Evolutionary conservation across 2,329 filamentous ascomycete genomes (phyloP).

Genomic region (Pseudogymnoascus verrucosus): DNA sequence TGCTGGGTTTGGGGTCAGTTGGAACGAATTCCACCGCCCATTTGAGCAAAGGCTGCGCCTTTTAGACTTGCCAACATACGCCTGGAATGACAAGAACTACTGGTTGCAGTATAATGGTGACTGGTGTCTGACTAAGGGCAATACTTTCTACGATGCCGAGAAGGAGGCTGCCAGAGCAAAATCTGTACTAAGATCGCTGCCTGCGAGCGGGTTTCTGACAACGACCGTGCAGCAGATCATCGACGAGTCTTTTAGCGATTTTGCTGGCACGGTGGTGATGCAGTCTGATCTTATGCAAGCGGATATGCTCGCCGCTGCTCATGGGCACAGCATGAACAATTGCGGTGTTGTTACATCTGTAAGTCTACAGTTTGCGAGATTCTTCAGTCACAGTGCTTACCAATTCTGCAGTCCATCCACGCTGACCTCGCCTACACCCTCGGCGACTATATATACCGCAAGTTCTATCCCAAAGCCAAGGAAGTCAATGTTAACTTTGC

Average conservation of each 20-base stretch:
- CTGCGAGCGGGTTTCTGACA: slow-evolving; percentile 19
- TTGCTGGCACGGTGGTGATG: slow-evolving; percentile 41
- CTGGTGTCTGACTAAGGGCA: slow-evolving; percentile 54
- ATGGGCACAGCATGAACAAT: slow-evolving; percentile 49
- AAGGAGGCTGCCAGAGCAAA: slow-evolving; percentile 30
- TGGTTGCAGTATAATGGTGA: slow-evolving; percentile 41
- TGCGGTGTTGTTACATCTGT: slow-evolving; percentile 37
- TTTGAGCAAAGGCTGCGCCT: slow-evolving; percentile 47
- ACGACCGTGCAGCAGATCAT: slow-evolving; percentile 47
- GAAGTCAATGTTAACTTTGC: slow-evolving; percentile 29
- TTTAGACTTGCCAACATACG: slow-evolving; percentile 50
- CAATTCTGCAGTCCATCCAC: slow-evolving; percentile 44
- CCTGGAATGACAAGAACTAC: slow-evolving; percentile 55
- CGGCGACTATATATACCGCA: slow-evolving; percentile 44
- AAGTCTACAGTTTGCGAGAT: slow-evolving; percentile 20
- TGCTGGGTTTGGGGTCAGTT: slow-evolving; percentile 55
- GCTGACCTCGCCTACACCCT: slow-evolving; percentile 53
- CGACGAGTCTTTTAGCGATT: slow-evolving; percentile 42
- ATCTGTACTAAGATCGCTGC: slow-evolving; percentile 15
- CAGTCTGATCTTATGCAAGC: slow-evolving; percentile 46
- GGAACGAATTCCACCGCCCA: slow-evolving; percentile 49
- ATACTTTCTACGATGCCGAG: slow-evolving; percentile 42
- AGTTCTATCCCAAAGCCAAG: slow-evolving; percentile 31
- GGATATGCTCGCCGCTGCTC: slow-evolving; percentile 44
- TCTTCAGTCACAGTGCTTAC: slow-evolving; percentile 24